These are phyloP conservation scores for Cladosporium sp. DNA, from an alignment of 2,329 filamentous ascomycete genomes.

Conservation along the genomic window DNA sequence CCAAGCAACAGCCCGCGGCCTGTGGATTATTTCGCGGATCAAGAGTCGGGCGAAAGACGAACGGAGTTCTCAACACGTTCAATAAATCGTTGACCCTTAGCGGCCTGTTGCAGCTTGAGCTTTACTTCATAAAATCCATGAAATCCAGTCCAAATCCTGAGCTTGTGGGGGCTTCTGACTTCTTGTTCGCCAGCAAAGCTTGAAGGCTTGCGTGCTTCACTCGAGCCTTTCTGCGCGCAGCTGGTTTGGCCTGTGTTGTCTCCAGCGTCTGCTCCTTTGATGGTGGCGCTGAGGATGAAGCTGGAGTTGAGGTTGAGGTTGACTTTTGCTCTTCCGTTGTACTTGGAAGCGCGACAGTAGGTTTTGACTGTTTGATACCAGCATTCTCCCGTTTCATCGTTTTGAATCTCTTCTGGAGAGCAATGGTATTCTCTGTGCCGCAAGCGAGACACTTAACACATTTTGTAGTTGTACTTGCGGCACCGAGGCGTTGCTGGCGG, in stretches of 20 bases:
- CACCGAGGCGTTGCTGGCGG: conserved; percentile 5
- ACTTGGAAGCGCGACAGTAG: too few species aligned
- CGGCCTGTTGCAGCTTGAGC: background rate
- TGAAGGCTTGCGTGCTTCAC: conserved; percentile 11
- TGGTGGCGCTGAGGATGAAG: background rate
- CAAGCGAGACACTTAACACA: conserved; percentile 11
- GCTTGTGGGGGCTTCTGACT: conserved; percentile 2
- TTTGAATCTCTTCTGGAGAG: background rate
- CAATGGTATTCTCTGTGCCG: conserved; percentile 1
- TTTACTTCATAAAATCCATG: conserved; percentile 14
- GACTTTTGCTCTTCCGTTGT: background rate
- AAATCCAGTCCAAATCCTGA: conserved; percentile 13
- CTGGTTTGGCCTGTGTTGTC: background rate
- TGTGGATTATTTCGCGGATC: background rate
- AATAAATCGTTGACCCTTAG: too few species aligned
- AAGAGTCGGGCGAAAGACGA: too few species aligned
- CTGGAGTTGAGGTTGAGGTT: background rate
- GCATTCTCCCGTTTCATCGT: background rate
- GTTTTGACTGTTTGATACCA: too few species aligned
- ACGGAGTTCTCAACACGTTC: too few species aligned
- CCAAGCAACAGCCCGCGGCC: background rate
- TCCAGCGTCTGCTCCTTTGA: conserved; percentile 1
- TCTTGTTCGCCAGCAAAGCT: conserved; percentile 9
- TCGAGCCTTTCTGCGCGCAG: conserved; percentile 9
- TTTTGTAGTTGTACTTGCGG: background rate